Percentiles rank a stretch among this genome's conserved stretches.
phyloP scores from a whole-genome alignment of 306 rosid species.

The Clitoria ternatea region DNA sequence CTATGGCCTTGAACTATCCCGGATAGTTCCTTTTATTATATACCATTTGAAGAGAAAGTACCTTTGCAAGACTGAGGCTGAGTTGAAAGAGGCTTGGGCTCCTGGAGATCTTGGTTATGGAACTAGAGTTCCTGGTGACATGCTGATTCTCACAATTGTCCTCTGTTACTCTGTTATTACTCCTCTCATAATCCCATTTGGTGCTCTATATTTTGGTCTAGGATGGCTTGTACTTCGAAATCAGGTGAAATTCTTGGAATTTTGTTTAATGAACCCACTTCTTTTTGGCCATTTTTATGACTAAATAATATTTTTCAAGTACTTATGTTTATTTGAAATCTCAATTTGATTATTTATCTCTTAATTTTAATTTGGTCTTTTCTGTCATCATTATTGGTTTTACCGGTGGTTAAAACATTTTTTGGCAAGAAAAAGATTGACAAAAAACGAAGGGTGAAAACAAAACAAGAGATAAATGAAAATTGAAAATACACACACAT shows the following conservation, averaged over 20 bases:
- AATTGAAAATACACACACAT: too few species aligned
- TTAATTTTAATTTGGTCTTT: not conserved
- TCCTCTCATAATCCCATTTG: conserved; percentile 79
- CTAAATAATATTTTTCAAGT: not conserved
- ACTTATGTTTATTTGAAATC: not conserved
- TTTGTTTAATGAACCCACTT: not conserved
- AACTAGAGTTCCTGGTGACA: conserved; percentile 77
- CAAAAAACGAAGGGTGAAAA: too few species aligned
- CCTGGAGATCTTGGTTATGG: conserved; percentile 88
- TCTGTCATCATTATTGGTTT: not conserved
- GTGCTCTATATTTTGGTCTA: conserved; percentile 69
- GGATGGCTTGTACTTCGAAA: conserved; percentile 96
- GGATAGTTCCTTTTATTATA: conserved; percentile 81
- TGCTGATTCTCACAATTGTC: conserved; percentile 74
- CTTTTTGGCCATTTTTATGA: not conserved
- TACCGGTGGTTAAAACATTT: too few species aligned
- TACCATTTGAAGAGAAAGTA: conserved; percentile 86
- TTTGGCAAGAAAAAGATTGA: too few species aligned
- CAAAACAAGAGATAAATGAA: too few species aligned
- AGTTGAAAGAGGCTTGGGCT: conserved; percentile 76
- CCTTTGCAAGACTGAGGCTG: conserved; percentile 81
- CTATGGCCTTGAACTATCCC: conserved; percentile 88
- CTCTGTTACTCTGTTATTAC: conserved; percentile 88
- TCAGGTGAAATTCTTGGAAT: conserved; percentile 53
- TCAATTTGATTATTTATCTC: not conserved